A percentile compares a stretch with the other conserved stretches of the same genome.
These are phyloP conservation scores for Xerocomellus chrysenteron DNA, from an alignment of 768 basidiomycete species.

Conservation along the genomic window DNA sequence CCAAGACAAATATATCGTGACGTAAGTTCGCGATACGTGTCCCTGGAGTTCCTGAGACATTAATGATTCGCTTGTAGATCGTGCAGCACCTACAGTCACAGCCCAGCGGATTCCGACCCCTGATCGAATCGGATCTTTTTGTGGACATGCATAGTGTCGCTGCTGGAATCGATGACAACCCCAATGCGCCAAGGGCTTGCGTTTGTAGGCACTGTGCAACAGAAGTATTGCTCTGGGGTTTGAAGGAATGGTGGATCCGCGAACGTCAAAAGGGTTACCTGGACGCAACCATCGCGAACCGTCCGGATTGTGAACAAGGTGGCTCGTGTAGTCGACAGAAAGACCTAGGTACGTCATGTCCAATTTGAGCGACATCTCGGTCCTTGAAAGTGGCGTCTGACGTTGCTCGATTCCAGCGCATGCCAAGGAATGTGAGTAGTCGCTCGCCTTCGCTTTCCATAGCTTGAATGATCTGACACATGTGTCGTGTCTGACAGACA, in stretches of 20 bases:
- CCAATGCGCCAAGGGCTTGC: constrained; percentile 54
- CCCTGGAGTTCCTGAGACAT: background rate
- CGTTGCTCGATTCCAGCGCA: constrained; percentile 46
- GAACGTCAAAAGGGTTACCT: constrained; percentile 71
- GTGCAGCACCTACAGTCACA: constrained; percentile 57
- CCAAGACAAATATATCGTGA: constrained; percentile 78
- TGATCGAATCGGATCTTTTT: constrained; percentile 72
- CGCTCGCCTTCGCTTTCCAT: background rate
- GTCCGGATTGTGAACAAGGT: constrained; percentile 72
- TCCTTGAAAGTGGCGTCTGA: constrained; percentile 8
- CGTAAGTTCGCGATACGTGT: constrained; percentile 37
- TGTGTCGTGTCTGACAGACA: constrained; percentile 32
- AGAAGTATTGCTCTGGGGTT: constrained; percentile 72
- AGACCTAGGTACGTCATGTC: constrained; percentile 54
- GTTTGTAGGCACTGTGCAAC: constrained; percentile 74
- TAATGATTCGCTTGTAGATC: constrained; percentile 45
- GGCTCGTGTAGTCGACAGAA: constrained; percentile 57
- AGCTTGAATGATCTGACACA: background rate
- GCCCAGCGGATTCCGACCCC: constrained; percentile 59
- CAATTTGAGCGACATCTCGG: background rate
- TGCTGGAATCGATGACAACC: constrained; percentile 54
- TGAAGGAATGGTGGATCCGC: constrained; percentile 81
- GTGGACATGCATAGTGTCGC: constrained; percentile 62
- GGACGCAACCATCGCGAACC: constrained; percentile 51
- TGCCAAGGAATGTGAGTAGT: constrained; percentile 68